Evolutionary conservation across 495 filamentous ascomycete species (phyloP).

Genomic region (Talaromyces stipitatus): DNA sequence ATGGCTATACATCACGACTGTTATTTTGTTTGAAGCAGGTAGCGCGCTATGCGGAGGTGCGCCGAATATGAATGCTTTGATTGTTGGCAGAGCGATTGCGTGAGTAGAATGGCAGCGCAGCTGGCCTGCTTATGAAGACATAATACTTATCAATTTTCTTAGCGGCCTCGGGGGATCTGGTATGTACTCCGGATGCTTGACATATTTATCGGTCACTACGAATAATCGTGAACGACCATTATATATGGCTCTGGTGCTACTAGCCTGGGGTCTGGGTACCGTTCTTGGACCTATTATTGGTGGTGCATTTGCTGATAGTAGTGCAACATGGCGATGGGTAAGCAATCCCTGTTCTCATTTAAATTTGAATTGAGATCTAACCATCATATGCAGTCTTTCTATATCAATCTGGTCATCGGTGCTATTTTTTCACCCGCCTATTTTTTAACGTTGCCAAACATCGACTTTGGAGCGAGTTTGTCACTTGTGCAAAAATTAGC

Average conservation of each 20-base stretch:
- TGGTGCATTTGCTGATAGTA: constrained; percentile 50
- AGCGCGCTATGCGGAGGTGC: constrained; percentile 50
- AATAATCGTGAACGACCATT: constrained; percentile 23
- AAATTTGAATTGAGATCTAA: constrained; percentile 47
- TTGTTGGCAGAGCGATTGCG: constrained; percentile 42
- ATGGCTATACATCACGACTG: constrained; percentile 40
- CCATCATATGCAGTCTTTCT: constrained; percentile 40
- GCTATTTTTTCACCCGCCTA: neutral
- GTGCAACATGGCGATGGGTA: constrained; percentile 51
- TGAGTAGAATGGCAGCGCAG: constrained; percentile 19
- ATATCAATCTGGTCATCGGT: constrained; percentile 14
- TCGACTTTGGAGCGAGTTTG: constrained; percentile 18
- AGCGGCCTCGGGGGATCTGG: constrained; percentile 25
- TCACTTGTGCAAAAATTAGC: constrained; percentile 14
- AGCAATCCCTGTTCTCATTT: constrained; percentile 55
- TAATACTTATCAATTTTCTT: constrained; percentile 19
- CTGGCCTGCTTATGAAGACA: constrained; percentile 38
- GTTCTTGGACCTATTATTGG: constrained; percentile 54
- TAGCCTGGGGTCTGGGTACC: constrained; percentile 44
- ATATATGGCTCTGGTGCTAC: constrained; percentile 24
- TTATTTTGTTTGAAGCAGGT: constrained; percentile 45
- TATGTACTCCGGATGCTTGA: constrained; percentile 30
- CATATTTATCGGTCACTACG: constrained; percentile 21
- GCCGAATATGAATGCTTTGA: constrained; percentile 41
- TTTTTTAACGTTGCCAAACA: constrained; percentile 20